Conservation (phyloP, 306 rosid species). For the Canavalia ensiformis region DNA sequence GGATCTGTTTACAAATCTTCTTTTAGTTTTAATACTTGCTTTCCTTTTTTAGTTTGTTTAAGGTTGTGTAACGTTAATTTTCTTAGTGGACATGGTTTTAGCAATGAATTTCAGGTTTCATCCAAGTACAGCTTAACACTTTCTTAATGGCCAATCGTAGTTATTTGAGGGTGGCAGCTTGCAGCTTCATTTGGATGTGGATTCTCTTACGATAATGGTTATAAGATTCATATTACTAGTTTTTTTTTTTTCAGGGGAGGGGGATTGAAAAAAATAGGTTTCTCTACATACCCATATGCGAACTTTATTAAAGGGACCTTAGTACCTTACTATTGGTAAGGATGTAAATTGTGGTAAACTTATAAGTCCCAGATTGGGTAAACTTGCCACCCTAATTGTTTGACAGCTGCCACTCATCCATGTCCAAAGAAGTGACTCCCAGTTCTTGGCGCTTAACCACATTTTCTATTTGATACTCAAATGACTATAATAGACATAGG, state of each 20-base stretch:
- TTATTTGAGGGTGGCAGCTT: slow-evolving; percentile 9
- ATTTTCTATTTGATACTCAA: not conserved
- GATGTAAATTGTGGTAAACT: not conserved
- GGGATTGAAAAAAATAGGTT: not conserved
- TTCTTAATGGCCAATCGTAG: not conserved
- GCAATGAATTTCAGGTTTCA: not conserved
- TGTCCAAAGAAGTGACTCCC: not conserved
- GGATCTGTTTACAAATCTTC: not conserved
- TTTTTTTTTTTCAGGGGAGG: not conserved
- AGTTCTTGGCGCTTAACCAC: not conserved
- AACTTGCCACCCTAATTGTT: not conserved
- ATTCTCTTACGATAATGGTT: not conserved
- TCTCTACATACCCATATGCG: not conserved
- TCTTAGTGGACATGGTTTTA: not conserved
- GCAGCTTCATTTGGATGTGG: not conserved
- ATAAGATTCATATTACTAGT: not conserved
- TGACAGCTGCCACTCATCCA: not conserved
- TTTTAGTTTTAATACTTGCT: not conserved
- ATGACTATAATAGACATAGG: not conserved
- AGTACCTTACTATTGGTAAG: not conserved
- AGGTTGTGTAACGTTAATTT: not conserved
- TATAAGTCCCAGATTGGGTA: not conserved
- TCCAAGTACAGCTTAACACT: not conserved
- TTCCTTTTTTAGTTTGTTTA: slow-evolving; percentile 19
- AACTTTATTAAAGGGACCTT: not conserved